Base-by-base conservation (phyloP, 1,284 basidiomycete genomes). In the Austroboletus novae-zelandiae region DNA sequence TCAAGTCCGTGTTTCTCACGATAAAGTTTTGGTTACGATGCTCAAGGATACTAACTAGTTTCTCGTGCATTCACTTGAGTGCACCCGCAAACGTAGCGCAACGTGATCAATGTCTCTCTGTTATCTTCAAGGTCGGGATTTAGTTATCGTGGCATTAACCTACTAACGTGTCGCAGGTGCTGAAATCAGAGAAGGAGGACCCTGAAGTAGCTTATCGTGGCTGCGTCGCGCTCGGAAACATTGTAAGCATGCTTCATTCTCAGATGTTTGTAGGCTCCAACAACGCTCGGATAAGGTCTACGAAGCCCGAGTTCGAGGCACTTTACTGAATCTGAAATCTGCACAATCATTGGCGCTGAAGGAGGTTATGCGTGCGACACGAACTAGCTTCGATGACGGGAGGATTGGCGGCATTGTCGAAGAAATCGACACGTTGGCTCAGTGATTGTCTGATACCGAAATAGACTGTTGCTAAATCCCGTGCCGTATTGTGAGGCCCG, bases 141-240 rank as follows among this genome's bases (percentile, higher is more conserved):
- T 13, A 54, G 37, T 39, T 5, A 9, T 37, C 47, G 42, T 20
- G 20, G 44, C 49, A 51, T 48, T 30, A 30, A 40, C 39, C 48
- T 50, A n/a, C 53, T 59, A 13, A 58, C 29, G 40, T n/a, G 40
- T 57, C 31, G 11, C 59, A 88, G 84, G 74, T 90, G 14, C 68
- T 94, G 18, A 69, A 77, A 51, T 74, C 76, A 40, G 91, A 95
- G 68, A 79, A 69, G 39, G 71, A 72, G 15, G 96, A 99, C 54
- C 75, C 83, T 18, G 96, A 99, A 65, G 84, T 89, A 3, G 78
- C 82, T 13, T 98, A 98, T 67, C 84, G 96, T 27, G 77, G 87
- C 1, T 71, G 91, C 8, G 89, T 97, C 14, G 94, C 89, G 0
- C 74, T 98, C 3, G 96, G 96, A 30, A 98, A 99, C 66, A 69